These are phyloP conservation scores for Tetradesmus lagerheimii DNA, from an alignment of 139 green algal species.

Conservation along the genomic window DNA sequence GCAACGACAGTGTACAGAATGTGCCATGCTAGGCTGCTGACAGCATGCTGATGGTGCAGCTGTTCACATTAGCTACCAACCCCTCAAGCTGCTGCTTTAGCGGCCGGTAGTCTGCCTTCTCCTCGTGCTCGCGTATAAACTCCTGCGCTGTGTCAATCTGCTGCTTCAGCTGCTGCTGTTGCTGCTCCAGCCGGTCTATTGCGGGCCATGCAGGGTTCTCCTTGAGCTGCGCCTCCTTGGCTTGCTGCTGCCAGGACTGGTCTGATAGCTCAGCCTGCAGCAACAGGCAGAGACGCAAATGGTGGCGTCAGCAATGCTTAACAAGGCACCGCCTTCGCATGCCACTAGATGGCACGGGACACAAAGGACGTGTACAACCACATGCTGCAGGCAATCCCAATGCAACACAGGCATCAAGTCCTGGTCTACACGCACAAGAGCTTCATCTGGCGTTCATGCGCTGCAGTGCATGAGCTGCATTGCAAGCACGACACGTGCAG, in stretches of 20 bases:
- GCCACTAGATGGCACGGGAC: too few relatives aligned
- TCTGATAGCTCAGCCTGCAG: constrained; percentile 39
- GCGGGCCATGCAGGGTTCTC: constrained; percentile 43
- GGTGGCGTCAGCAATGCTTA: neutral
- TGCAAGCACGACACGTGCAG: too few relatives aligned
- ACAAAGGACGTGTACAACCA: too few relatives aligned
- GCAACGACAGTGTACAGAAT: too few relatives aligned
- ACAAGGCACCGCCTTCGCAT: too few relatives aligned
- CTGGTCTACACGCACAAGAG: too few relatives aligned
- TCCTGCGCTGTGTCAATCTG: constrained; percentile 38
- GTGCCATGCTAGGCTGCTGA: neutral
- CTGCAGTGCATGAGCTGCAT: too few relatives aligned
- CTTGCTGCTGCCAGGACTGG: constrained; percentile 43
- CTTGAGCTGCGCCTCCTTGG: constrained; percentile 49
- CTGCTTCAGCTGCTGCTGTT: constrained; percentile 49
- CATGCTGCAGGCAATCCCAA: too few relatives aligned
- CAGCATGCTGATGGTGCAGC: constrained; percentile 31
- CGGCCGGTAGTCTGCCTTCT: constrained; percentile 49
- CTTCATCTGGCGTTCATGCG: too few relatives aligned
- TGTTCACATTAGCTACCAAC: constrained; percentile 55
- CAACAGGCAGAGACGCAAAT: neutral
- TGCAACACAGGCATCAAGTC: too few relatives aligned
- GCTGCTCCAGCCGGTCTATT: constrained; percentile 54
- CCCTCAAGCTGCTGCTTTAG: constrained; percentile 36
- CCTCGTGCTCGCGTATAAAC: constrained; percentile 47